These are phyloP conservation scores for Xylariaceae sp. DNA, from an alignment of 2,329 filamentous ascomycete species.

Conservation along the genomic window DNA sequence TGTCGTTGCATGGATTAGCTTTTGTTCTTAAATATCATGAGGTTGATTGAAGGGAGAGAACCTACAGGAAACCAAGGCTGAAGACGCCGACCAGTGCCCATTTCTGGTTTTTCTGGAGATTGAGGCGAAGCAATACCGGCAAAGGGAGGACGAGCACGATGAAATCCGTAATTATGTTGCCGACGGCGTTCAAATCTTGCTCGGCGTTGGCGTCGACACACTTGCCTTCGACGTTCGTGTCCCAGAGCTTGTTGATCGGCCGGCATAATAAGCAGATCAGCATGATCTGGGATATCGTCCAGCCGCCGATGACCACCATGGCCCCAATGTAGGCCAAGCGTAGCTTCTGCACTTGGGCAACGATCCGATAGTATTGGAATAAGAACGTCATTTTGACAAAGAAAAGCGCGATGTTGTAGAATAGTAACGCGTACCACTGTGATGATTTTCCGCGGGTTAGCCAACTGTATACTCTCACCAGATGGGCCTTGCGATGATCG, in stretches of 20 bases:
- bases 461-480: no score
- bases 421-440: conserved; percentile 1
- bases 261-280: conserved; percentile 1
- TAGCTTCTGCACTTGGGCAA: conserved; percentile 2
- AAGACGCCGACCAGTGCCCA: conserved; percentile 4
- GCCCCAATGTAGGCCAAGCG: conserved; percentile 1
- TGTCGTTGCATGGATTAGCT: background rate
- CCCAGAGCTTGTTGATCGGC: conserved; percentile 3
- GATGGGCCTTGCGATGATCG: no score
- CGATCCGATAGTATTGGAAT: conserved; percentile 4
- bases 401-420: conserved; percentile 3
- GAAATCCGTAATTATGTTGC: conserved; percentile 5
- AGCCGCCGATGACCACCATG: conserved; percentile 2
- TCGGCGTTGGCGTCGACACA: background rate
- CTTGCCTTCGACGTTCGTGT: background rate
- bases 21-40: background rate
- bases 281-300: conserved; percentile 1
- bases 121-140: conserved; percentile 2
- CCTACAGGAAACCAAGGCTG: conserved; percentile 3
- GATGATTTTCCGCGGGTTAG: no score
- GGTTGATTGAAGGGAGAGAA: background rate
- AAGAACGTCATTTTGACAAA: conserved; percentile 5
- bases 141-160: conserved; percentile 4
- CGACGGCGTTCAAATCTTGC: conserved; percentile 2
- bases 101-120: conserved; percentile 1